Conservation (phyloP, 495 filamentous ascomycete genomes). For the Lasiosphaeria ovina region DNA sequence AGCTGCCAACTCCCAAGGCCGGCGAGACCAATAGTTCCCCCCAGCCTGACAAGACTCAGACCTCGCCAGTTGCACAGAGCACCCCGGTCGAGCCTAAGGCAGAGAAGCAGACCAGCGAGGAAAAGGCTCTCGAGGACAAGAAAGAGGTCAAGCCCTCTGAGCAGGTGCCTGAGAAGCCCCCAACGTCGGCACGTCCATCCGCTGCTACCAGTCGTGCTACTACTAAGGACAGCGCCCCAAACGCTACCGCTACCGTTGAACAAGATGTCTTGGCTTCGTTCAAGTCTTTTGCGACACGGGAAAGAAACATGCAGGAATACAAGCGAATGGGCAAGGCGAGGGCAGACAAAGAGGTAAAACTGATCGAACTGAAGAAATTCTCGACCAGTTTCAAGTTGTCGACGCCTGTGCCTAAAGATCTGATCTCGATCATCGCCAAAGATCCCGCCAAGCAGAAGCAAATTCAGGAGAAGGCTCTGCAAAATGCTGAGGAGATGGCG, state of each 20-base stretch:
- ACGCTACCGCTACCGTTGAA: constrained; percentile 75
- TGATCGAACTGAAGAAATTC: constrained; percentile 94
- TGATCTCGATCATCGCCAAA: constrained; percentile 94
- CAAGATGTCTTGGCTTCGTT: constrained; percentile 74
- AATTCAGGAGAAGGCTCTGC: constrained; percentile 82
- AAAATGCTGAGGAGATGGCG: constrained; percentile 60
- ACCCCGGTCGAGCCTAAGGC: constrained; percentile 20
- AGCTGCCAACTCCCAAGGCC: constrained; percentile 43
- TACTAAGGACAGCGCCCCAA: constrained; percentile 34
- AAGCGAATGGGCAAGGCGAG: constrained; percentile 68
- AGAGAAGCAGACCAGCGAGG: constrained; percentile 22
- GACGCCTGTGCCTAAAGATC: constrained; percentile 85
- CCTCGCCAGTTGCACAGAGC: constrained; percentile 28
- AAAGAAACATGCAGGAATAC: constrained; percentile 64
- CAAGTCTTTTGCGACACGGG: constrained; percentile 67
- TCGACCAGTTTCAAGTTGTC: constrained; percentile 88
- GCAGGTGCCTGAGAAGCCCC: constrained; percentile 26
- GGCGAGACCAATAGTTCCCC: constrained; percentile 37
- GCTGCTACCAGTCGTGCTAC: constrained; percentile 35
- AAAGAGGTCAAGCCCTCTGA: constrained; percentile 37
- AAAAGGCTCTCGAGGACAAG: constrained; percentile 32
- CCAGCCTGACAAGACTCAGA: constrained; percentile 27
- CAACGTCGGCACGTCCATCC: constrained; percentile 28
- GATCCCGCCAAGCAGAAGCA: constrained; percentile 87
- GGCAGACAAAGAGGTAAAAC: constrained; percentile 81